These are phyloP conservation scores for Astrothelium macrocarpum DNA, from an alignment of 495 filamentous ascomycete species.

Conservation along the genomic window DNA sequence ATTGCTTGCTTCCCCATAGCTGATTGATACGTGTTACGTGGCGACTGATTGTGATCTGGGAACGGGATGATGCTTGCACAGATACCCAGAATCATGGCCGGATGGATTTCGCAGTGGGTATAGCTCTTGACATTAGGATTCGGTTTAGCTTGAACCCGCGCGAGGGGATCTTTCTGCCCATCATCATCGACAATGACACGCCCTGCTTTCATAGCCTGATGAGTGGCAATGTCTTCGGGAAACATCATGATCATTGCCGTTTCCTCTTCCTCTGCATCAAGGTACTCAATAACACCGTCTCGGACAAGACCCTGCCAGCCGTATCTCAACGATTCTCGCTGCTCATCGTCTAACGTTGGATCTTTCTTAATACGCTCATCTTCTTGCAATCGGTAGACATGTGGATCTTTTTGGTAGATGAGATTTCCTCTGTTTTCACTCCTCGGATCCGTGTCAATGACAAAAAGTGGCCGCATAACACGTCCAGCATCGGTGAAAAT, in stretches of 20 bases:
- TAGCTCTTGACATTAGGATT: constrained; percentile 77
- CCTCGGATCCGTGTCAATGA: constrained; percentile 66
- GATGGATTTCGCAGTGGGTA: constrained; percentile 98
- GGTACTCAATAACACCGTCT: constrained; percentile 78
- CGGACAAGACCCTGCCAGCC: constrained; percentile 81
- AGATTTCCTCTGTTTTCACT: constrained; percentile 65
- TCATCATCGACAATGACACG: constrained; percentile 53
- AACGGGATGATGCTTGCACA: constrained; percentile 99
- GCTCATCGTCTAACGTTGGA: constrained; percentile 44
- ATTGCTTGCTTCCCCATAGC: constrained; percentile 99
- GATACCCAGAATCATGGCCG: constrained; percentile 95
- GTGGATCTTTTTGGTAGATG: constrained; percentile 64
- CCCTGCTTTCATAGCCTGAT: constrained; percentile 55
- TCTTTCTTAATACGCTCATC: constrained; percentile 31
- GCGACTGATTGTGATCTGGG: constrained; percentile 98
- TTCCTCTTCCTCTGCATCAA: constrained; percentile 97
- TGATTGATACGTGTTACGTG: constrained; percentile 97
- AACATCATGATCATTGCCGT: constrained; percentile 99
- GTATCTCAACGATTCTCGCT: constrained; percentile 54
- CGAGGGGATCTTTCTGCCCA: constrained; percentile 48
- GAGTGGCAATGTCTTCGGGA: constrained; percentile 73
- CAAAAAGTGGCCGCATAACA: constrained; percentile 85
- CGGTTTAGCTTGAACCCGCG: constrained; percentile 73
- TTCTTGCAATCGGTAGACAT: constrained; percentile 58
- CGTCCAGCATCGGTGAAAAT: constrained; percentile 96